Evolutionary conservation across 192 early-diverging fungal genomes (phyloP).

Genomic region (Powellomyces hirtus): DNA sequence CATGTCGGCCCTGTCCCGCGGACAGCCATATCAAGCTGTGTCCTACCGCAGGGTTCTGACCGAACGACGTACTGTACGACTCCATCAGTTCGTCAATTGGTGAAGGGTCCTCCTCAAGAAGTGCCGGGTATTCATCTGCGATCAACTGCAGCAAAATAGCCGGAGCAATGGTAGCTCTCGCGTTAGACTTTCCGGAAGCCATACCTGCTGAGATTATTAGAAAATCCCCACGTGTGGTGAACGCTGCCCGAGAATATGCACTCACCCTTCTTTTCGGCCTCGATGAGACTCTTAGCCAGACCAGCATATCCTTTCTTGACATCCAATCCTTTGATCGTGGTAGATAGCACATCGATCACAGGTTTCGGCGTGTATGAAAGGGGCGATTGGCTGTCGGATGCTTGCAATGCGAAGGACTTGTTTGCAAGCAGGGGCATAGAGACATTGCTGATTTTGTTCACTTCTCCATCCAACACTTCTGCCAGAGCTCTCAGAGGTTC

Average conservation of each 20-base stretch:
- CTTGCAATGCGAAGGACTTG: not conserved
- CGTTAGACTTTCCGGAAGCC: not conserved
- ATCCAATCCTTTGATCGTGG: conserved; percentile 28
- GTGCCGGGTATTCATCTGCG: not conserved
- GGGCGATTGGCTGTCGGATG: not conserved
- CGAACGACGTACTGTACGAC: conserved; percentile 1
- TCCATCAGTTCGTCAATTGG: conserved; percentile 6
- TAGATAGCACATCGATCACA: conserved; percentile 22
- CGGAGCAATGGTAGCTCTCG: conserved; percentile 1
- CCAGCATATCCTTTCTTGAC: not conserved
- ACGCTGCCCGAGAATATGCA: not conserved
- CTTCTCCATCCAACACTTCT: not conserved
- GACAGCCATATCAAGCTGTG: conserved; percentile 21
- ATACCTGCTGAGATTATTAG: not conserved
- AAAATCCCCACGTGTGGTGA: not conserved
- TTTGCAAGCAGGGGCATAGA: not conserved
- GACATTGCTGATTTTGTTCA: not conserved
- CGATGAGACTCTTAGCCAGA: conserved; percentile 9
- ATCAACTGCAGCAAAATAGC: conserved; percentile 6
- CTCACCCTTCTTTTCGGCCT: conserved; percentile 15
- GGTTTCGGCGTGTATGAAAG: not conserved
- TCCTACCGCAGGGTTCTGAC: conserved; percentile 20
- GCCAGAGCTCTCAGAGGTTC: not conserved
- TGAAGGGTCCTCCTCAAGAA: not conserved
- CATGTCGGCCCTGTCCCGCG: not conserved